phyloP scores from a whole-genome alignment of 495 filamentous ascomycete genomes.

The Amphirosellinia nigrospora region DNA sequence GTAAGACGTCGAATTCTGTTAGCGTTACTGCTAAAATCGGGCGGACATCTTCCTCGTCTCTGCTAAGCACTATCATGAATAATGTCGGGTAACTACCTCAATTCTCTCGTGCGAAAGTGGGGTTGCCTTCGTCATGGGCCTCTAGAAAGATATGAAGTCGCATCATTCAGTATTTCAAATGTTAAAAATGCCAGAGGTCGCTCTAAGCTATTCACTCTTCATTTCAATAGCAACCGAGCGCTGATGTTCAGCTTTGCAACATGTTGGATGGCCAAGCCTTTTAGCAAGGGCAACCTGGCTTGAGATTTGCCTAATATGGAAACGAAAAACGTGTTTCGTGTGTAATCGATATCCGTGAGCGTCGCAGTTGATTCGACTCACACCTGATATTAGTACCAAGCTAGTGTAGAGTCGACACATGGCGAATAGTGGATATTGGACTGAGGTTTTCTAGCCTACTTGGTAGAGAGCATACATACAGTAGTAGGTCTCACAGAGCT shows the following conservation, averaged over 20 bases:
- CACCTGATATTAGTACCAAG: neutral
- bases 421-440: neutral
- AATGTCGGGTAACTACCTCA: neutral
- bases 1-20: neutral
- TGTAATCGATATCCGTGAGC: neutral
- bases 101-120: neutral
- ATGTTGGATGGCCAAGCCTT: neutral
- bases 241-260: neutral
- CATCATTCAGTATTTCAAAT: neutral
- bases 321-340: neutral
- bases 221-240: neutral
- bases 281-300: neutral
- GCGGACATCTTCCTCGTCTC: neutral
- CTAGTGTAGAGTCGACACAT: neutral
- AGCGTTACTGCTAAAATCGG: conserved; percentile 6
- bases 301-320: neutral
- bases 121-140: neutral
- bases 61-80: neutral
- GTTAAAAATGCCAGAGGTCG: neutral
- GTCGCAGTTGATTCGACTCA: neutral
- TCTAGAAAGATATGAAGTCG: neutral
- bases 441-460: neutral
- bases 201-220: neutral
- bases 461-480: neutral
- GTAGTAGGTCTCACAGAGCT: neutral